Percentiles rank a stretch among this genome's conserved stretches.
phyloP scores from a whole-genome alignment of 164 flowering plant species.

The Piper betle region DNA sequence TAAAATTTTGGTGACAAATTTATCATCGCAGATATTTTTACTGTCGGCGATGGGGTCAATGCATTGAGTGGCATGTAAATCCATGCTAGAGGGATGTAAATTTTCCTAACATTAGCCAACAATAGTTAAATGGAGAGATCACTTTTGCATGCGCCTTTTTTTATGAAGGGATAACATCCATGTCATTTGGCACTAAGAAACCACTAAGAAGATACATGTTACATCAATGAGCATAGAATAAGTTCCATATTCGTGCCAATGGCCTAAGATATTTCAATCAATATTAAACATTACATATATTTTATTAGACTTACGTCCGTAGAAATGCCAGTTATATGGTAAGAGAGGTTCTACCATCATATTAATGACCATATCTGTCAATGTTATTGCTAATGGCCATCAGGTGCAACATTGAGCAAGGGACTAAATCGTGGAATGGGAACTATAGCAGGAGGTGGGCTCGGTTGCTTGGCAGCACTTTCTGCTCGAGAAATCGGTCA shows the following conservation, averaged over 20 bases:
- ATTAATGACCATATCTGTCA: neutral
- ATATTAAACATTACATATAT: neutral
- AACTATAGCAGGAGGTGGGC: constrained; percentile 55
- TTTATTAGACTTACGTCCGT: neutral
- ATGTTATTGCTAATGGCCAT: neutral
- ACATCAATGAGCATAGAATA: neutral
- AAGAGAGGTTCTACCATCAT: too few relatives aligned
- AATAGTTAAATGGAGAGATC: too few relatives aligned
- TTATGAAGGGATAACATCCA: too few relatives aligned
- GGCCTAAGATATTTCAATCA: neutral
- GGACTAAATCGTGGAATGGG: constrained; percentile 73
- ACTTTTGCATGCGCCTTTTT: too few relatives aligned
- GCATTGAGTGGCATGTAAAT: too few relatives aligned
- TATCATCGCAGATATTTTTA: neutral
- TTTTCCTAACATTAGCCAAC: too few relatives aligned
- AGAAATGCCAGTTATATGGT: too few relatives aligned
- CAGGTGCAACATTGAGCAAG: constrained; percentile 75
- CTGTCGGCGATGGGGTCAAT: too few relatives aligned
- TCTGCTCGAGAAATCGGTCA: constrained; percentile 38
- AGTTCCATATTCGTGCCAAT: neutral
- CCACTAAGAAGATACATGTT: too few relatives aligned
- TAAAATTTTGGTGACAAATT: neutral
- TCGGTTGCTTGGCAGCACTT: constrained; percentile 50
- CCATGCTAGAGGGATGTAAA: too few relatives aligned
- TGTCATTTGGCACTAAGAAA: too few relatives aligned